Conservation (phyloP, 2,329 filamentous ascomycete genomes). For the Ophiostoma populinum region DNA sequence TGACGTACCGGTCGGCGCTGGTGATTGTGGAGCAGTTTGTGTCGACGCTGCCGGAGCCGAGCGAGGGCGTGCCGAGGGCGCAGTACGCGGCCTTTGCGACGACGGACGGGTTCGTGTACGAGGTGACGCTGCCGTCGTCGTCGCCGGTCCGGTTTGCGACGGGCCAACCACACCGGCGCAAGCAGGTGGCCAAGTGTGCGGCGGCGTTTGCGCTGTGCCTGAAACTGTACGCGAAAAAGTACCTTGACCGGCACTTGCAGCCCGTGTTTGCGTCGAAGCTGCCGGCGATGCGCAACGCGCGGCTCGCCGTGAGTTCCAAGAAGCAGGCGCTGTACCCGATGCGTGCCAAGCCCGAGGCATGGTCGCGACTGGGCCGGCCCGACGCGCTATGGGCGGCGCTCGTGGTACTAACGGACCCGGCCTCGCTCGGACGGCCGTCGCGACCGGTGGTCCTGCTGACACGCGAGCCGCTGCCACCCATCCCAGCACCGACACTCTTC, state of each 20-base stretch:
- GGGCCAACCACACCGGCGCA: constrained; percentile 48
- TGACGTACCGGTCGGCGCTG: constrained; percentile 63
- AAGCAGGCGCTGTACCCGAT: constrained; percentile 60
- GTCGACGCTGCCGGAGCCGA: constrained; percentile 40
- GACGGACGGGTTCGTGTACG: constrained; percentile 47
- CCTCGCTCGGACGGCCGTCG: constrained; percentile 39
- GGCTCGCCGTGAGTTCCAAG: constrained; percentile 63
- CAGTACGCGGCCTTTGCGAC: constrained; percentile 43
- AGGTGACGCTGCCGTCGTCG: constrained; percentile 59
- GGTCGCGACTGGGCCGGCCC: constrained; percentile 36
- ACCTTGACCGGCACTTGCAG: constrained; percentile 57
- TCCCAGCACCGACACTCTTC: constrained; percentile 56
- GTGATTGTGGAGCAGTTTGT: constrained; percentile 57
- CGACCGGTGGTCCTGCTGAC: constrained; percentile 56
- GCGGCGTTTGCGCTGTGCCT: constrained; percentile 76
- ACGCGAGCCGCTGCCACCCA: constrained; percentile 39
- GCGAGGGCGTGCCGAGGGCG: constrained; percentile 19
- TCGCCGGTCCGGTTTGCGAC: constrained; percentile 52
- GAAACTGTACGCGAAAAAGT: constrained; percentile 43
- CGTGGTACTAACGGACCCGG: constrained; percentile 38
- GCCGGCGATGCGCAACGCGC: constrained; percentile 73
- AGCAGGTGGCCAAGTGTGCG: constrained; percentile 67
- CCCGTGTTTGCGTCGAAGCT: constrained; percentile 55
- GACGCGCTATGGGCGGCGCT: constrained; percentile 41
- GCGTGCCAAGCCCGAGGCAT: constrained; percentile 61